Base-by-base conservation (phyloP, 768 basidiomycete genomes). In the Boletus tomentosulus region DNA sequence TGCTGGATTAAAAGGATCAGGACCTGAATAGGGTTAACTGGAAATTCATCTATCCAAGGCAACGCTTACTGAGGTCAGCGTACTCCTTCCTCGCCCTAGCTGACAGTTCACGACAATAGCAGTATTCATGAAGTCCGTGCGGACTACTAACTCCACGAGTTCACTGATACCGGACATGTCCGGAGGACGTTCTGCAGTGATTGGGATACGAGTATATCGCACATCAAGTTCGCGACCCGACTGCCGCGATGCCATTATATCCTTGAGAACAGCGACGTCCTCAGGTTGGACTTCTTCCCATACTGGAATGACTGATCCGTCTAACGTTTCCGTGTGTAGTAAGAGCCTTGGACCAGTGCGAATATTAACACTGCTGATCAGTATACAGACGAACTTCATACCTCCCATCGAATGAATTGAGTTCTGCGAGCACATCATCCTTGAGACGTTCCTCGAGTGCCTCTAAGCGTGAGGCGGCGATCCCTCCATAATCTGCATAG, bases 91-190 rank as follows among this genome's bases (percentile, higher is more conserved):
- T 30, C 92, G 79, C 4, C 93, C 96, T 13, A 99, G 81, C 65
- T 99, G 97, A 62, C 95, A 97, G 64, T 98, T 99, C 34, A 99
- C 81, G 16, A 99, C 86, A 53, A 98, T 88, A 1, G 89, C 89
- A 0, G 88, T 87, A 37, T 81, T 78, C 22, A 80, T 76, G 7
- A 86, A 80, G 50, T 83, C 76, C 6, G 84, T 83, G 10, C 85
- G 77, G 37, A 92, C 75, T 28, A 89, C 85, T 2, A 94, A 78
- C 19, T 89, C 85, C 55, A 94, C 86, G 25, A 96, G 76, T 56
- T 90, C 86, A 57, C 76, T 84, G 46, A 90, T 73, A 62, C 90
- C 88, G 24, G 81, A 70, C 66, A 84, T 85, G 65, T 92, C 89
- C 0, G 87, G 86, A 10, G 87, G 76, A 35, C 80, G 85, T 68